Conservation (phyloP, 192 early-diverging fungal genomes). For the Linnemannia elongata region DNA sequence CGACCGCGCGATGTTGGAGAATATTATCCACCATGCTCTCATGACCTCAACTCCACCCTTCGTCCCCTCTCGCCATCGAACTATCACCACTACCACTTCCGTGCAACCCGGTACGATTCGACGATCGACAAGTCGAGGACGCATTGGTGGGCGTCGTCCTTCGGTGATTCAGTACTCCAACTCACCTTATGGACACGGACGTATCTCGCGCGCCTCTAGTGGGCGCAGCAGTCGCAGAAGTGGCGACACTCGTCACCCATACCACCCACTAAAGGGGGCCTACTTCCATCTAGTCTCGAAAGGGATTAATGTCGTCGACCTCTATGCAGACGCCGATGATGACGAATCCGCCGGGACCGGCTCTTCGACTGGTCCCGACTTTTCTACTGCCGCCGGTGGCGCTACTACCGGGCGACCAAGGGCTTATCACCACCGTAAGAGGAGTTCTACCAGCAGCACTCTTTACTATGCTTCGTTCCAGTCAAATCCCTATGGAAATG, state of each 20-base stretch:
- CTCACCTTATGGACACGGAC: not conserved
- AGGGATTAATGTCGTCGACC: not conserved
- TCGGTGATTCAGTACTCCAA: not conserved
- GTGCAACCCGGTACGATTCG: not conserved
- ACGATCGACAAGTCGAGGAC: not conserved
- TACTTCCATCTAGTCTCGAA: not conserved
- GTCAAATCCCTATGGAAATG: not conserved
- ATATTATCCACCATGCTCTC: not conserved
- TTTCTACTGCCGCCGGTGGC: no score
- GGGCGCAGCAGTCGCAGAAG: not conserved
- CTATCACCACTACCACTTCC: not conserved
- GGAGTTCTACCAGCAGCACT: not conserved
- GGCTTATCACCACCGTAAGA: not conserved
- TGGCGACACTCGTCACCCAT: not conserved
- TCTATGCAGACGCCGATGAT: not conserved
- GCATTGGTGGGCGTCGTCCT: not conserved
- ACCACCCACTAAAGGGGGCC: not conserved
- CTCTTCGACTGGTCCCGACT: no score
- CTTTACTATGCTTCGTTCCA: not conserved
- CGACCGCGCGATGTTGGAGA: not conserved
- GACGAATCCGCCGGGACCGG: not conserved
- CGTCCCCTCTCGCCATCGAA: not conserved
- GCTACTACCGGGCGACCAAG: not conserved
- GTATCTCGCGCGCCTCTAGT: not conserved
- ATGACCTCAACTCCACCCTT: not conserved